Evolutionary conservation across 257 asterid species (phyloP), one percentile per base, ranked within the genome.

Genomic region (Coffea eugenioides): DNA sequence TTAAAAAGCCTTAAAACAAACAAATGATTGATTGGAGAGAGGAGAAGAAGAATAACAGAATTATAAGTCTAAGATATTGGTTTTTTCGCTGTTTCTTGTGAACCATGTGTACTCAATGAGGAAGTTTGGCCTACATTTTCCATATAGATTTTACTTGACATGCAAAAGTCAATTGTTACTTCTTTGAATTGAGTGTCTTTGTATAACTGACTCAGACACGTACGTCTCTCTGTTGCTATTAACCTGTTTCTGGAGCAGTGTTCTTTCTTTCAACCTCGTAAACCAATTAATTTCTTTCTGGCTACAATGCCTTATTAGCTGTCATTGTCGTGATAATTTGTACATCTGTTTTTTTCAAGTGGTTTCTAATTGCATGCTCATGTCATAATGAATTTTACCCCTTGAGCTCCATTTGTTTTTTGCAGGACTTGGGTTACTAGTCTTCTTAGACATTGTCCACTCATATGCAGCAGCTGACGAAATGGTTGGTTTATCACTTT

Each of bases 401-500:
- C 73, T 69, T n/a, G 80, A 64, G 36, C 27, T 74, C 57, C 65
- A 49, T 81, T 68, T 77, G 80, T 80, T 73, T 39, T 71, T 79
- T 83, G 84, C 90, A 95, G 99, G 97, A 79, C 96, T 86, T 84
- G 99, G 99, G 70, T 85, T 95, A 77, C 87, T 89, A 77, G 97
- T 95, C 81, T 85, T 95, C 86, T 87, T 95, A 84, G 99, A 95
- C 84, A 91, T 95, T 48, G 94, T 92, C 80, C 99, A 95, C 85
- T 93, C 99, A 34, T 95, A 95, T 81, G 97, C 99, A 68, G 99
- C 98, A 79, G 92, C 99, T 77, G 99, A 95, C 21, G 98, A 95
- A 89, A 93, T 92, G 98, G 95, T 91, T 76, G 99, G 99, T 51
- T 84, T 93, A 83, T 90, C 99, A 79, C 97, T 73, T 83, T 95